Percentiles rank a stretch among this genome's conserved stretches.
These are phyloP conservation scores for Mycena kentingensis DNA, from an alignment of 768 basidiomycete species.

Conservation along the genomic window DNA sequence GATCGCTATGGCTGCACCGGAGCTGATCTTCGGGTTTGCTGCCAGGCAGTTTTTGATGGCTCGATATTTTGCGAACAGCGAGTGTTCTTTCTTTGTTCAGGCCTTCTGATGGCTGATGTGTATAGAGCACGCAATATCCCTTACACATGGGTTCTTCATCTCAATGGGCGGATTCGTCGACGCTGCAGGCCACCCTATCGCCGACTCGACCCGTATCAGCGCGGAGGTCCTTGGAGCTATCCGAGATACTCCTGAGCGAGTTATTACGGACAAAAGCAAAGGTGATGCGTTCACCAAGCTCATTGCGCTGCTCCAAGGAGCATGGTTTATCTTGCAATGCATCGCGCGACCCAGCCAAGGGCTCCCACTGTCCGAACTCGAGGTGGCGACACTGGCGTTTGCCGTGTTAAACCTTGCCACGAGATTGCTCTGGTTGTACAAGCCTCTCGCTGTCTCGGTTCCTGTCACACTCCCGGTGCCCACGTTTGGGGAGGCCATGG, in stretches of 20 bases:
- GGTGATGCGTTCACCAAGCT: conserved; percentile 36
- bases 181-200: not conserved
- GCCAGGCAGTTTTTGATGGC: conserved; percentile 15
- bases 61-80: not conserved
- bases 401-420: conserved; percentile 31
- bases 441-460: conserved; percentile 41
- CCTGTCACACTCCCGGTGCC: conserved; percentile 28
- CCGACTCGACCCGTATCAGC: not conserved
- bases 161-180: conserved; percentile 27
- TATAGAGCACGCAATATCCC: not conserved
- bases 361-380: conserved; percentile 36
- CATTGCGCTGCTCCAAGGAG: conserved; percentile 34
- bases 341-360: conserved; percentile 25
- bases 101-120: not conserved
- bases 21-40: too few species aligned
- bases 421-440: conserved; percentile 41
- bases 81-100: not conserved
- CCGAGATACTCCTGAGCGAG: conserved; percentile 8
- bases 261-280: conserved; percentile 32
- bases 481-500: conserved; percentile 7
- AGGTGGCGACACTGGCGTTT: conserved; percentile 38
- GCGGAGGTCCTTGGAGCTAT: too few species aligned
- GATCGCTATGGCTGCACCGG: too few species aligned
- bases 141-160: conserved; percentile 21
- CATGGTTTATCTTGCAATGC: conserved; percentile 37